A percentile compares a stretch with the other conserved stretches of the same genome.
These are phyloP conservation scores for Pulveroboletus sp. DNA, from an alignment of 768 basidiomycete species.

Conservation along the genomic window DNA sequence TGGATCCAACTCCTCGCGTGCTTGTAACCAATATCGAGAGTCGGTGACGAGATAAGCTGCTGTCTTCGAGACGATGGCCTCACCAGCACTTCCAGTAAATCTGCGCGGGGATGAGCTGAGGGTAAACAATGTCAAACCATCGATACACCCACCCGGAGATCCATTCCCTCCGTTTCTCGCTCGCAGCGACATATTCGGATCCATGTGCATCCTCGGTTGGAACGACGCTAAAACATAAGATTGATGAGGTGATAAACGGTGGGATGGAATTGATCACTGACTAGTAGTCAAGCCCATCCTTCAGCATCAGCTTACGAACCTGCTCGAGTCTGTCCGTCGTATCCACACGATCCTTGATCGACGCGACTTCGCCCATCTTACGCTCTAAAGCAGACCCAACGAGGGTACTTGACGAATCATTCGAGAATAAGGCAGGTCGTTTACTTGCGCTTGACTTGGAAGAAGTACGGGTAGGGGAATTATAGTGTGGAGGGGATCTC, in stretches of 20 bases:
- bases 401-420: conserved; percentile 67
- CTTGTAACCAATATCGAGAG: conserved; percentile 82
- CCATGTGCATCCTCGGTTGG: conserved; percentile 81
- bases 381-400: conserved; percentile 71
- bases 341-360: conserved; percentile 49
- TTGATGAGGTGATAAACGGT: conserved; percentile 4
- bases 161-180: conserved; percentile 75
- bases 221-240: conserved; percentile 48
- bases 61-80: conserved; percentile 62
- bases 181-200: conserved; percentile 74
- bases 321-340: conserved; percentile 58
- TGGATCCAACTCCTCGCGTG: conserved; percentile 59
- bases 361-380: conserved; percentile 62
- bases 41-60: conserved; percentile 75
- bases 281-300: conserved; percentile 73
- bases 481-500: conserved; percentile 33
- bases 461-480: conserved; percentile 34
- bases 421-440: conserved; percentile 45
- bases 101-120: conserved; percentile 31
- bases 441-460: conserved; percentile 38
- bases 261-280: conserved; percentile 36
- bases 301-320: conserved; percentile 61
- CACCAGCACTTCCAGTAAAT: conserved; percentile 64
- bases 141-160: conserved; percentile 60
- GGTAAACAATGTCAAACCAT: conserved; percentile 26